Evolutionary conservation across 2,329 filamentous ascomycete genomes (phyloP).

Genomic region (Aaosphaeria arxii): DNA sequence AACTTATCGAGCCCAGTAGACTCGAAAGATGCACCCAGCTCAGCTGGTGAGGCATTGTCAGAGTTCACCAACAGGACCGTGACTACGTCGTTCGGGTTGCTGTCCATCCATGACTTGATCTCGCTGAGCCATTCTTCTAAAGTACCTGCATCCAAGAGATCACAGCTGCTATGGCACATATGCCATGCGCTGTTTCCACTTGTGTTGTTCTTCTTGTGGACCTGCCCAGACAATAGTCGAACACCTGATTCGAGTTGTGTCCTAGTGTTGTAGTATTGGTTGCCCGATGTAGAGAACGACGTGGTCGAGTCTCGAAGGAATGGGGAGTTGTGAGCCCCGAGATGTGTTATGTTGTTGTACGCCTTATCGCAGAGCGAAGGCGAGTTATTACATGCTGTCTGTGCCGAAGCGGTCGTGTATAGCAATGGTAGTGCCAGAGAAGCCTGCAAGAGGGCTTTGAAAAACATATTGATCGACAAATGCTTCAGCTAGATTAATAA

Average conservation of each 20-base stretch:
- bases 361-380: slow-evolving; percentile 66
- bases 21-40: slow-evolving; percentile 50
- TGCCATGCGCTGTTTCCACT: slow-evolving; percentile 47
- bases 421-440: slow-evolving; percentile 26
- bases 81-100: slow-evolving; percentile 70
- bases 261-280: slow-evolving; percentile 73
- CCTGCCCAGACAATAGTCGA: slow-evolving; percentile 68
- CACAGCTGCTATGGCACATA: slow-evolving; percentile 69
- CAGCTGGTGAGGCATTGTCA: slow-evolving; percentile 54
- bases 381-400: slow-evolving; percentile 74
- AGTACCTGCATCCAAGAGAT: slow-evolving; percentile 65
- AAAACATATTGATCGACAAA: slow-evolving; percentile 23
- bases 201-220: slow-evolving; percentile 57
- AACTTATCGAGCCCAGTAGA: slow-evolving; percentile 58
- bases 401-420: slow-evolving; percentile 24
- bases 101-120: slow-evolving; percentile 67
- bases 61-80: slow-evolving; percentile 73
- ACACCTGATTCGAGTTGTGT: slow-evolving; percentile 68
- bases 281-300: slow-evolving; percentile 61
- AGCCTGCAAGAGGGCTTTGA: slow-evolving; percentile 22
- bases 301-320: slow-evolving; percentile 66
- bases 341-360: slow-evolving; percentile 75
- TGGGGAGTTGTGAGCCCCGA: slow-evolving; percentile 72
- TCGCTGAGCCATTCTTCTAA: slow-evolving; percentile 61
- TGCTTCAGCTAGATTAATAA: not conserved